Evolutionary conservation across 73 alveolate genomes (phyloP).

Genomic region (Paramecium primaurelia): DNA sequence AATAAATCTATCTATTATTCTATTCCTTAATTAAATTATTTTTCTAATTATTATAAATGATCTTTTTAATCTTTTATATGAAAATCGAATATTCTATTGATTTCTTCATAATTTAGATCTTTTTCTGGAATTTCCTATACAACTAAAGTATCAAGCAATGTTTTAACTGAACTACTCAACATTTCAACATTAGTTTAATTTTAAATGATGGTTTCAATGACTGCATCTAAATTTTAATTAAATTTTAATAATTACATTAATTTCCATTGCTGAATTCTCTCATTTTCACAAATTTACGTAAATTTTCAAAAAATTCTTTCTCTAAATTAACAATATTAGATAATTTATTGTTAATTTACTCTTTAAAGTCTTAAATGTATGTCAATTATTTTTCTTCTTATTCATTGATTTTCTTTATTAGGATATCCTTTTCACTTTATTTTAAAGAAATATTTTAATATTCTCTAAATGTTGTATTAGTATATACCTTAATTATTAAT

Average conservation of each 20-base stretch:
- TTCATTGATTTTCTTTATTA: neutral
- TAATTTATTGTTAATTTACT: neutral
- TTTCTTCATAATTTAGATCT: neutral
- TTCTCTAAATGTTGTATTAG: neutral
- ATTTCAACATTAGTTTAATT: neutral
- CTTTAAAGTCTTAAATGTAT: neutral
- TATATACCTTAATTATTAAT: neutral
- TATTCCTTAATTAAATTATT: neutral
- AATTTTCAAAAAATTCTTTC: neutral
- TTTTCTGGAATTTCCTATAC: neutral
- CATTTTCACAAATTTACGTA: neutral
- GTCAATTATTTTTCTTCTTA: neutral
- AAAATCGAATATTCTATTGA: neutral
- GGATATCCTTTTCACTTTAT: neutral
- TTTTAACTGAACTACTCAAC: neutral
- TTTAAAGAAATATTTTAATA: neutral
- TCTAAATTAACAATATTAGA: neutral
- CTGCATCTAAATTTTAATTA: neutral
- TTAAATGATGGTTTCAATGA: neutral
- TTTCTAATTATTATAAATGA: neutral
- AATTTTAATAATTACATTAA: neutral
- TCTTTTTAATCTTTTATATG: neutral
- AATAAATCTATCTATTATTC: neutral
- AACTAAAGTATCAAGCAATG: neutral
- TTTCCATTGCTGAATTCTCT: neutral